These are phyloP conservation scores for Geosiphon pyriformis DNA, from an alignment of 192 early-diverging fungal genomes.

Conservation along the genomic window DNA sequence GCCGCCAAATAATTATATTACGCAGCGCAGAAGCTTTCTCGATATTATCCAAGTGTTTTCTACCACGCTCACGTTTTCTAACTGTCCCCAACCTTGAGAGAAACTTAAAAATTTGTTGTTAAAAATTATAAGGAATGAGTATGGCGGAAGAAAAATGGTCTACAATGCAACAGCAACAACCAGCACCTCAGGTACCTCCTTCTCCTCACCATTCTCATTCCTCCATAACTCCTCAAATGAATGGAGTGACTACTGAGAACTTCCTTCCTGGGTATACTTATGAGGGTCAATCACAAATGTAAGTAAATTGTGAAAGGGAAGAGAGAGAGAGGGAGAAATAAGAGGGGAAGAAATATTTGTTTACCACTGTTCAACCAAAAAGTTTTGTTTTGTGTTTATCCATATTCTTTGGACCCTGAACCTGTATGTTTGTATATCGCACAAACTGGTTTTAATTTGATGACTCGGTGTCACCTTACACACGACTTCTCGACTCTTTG, in stretches of 20 bases:
- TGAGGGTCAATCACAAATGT: slow-evolving; percentile 19
- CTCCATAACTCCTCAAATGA: background rate
- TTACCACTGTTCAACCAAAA: background rate
- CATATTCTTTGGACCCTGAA: background rate
- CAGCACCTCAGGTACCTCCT: slow-evolving; percentile 6
- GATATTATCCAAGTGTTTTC: background rate
- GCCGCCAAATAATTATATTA: background rate
- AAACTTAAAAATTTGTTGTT: no score
- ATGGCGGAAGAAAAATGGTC: slow-evolving; percentile 20
- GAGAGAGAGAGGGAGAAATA: slow-evolving; percentile 1
- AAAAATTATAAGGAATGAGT: slow-evolving; percentile 1
- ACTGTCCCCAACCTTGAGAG: no score
- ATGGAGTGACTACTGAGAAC: slow-evolving; percentile 12
- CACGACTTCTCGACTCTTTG: background rate
- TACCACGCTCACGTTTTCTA: background rate
- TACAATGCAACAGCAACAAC: background rate
- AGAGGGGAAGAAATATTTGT: slow-evolving; percentile 1
- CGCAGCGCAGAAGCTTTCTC: background rate
- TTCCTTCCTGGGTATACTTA: slow-evolving; percentile 10
- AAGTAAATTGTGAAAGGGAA: background rate
- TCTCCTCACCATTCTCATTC: slow-evolving; percentile 16
- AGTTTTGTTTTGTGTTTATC: background rate
- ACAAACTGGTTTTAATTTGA: slow-evolving; percentile 22
- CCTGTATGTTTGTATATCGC: slow-evolving; percentile 12
- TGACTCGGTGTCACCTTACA: slow-evolving; percentile 22